phyloP scores from a whole-genome alignment of 495 filamentous ascomycete species.

The Podospora australis region DNA sequence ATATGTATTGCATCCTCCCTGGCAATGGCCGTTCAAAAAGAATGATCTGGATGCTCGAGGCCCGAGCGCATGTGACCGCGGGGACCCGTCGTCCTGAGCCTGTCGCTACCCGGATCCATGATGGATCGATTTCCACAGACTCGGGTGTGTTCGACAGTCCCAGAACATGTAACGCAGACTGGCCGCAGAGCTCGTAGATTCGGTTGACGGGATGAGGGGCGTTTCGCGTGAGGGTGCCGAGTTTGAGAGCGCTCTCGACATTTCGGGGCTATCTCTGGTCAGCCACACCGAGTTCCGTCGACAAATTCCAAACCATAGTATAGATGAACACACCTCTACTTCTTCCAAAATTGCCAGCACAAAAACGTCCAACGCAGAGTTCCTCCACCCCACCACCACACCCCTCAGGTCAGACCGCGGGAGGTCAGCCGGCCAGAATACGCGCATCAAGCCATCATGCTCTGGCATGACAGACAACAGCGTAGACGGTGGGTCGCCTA shows the following conservation, averaged over 20 bases:
- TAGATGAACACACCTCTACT: slow-evolving; percentile 64
- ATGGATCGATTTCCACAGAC: slow-evolving; percentile 52
- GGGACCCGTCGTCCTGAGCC: slow-evolving; percentile 53
- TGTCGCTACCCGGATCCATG: slow-evolving; percentile 64
- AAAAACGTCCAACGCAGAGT: slow-evolving; percentile 84
- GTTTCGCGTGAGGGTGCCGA: slow-evolving; percentile 76
- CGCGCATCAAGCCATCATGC: slow-evolving; percentile 91
- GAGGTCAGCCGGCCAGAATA: slow-evolving; percentile 96
- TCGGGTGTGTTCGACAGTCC: slow-evolving; percentile 63
- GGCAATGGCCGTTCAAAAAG: slow-evolving; percentile 84
- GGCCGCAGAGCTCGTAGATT: slow-evolving; percentile 79
- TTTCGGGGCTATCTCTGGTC: slow-evolving; percentile 51
- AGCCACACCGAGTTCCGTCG: no score
- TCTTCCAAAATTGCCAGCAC: slow-evolving; percentile 84
- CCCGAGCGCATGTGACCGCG: slow-evolving; percentile 61
- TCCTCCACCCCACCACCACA: slow-evolving; percentile 90
- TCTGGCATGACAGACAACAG: slow-evolving; percentile 62
- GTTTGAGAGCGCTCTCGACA: slow-evolving; percentile 81
- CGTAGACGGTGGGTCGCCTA: slow-evolving; percentile 40
- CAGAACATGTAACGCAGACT: slow-evolving; percentile 75
- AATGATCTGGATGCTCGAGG: slow-evolving; percentile 74
- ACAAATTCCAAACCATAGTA: no score
- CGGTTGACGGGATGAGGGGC: slow-evolving; percentile 73
- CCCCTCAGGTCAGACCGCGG: slow-evolving; percentile 64
- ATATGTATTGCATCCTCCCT: slow-evolving; percentile 92